Evolutionary conservation across 345 rosid genomes (phyloP), one percentile per base, ranked within the genome.

Genomic region (Schrenkiella parvula): DNA sequence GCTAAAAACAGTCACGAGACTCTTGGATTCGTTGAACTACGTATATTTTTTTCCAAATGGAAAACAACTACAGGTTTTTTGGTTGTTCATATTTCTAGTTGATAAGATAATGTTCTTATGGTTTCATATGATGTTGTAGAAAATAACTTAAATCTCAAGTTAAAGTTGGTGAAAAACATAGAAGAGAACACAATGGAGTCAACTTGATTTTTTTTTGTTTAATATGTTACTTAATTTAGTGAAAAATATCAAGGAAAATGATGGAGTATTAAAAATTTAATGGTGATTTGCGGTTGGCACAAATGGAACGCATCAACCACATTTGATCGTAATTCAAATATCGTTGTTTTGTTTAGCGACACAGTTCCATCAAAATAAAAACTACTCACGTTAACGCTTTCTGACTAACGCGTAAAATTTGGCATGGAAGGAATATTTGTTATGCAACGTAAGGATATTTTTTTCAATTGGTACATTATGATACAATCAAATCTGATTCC

Each of bases 1-100:
- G 62, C 73, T 67, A 39, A 31, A 66, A 31, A 29, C 22, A 29
- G 42, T 54, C 71, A 39, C 66, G 41, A 8, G 65, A 26, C 61
- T 65, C 18, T 35, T 66, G 35, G 47, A 23, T 18, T 55, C 21
- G 11, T 39, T 62, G 63, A 39, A 22, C 41, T 51, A 32, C 14
- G 43, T n/a, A 17, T 62, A 59, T 46, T 58, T 70, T 14, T 22
- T 46, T 70, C 32, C 13, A 10, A 53, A 56, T 48, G 21, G 8
- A 47, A 43, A 23, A 1, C 6, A 41, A 28, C 21, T 23, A 29
- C 0, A 17, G 9, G 1, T 42, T 25, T 59, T 59, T 23, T 23
- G 14, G 47, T 44, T 29, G 17, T 51, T 28, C 23, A 19, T 26
- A 37, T 12, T 25, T 35, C 10, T 0, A n/a, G 32, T 47, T 25